These are phyloP conservation scores for Aspergillus mulundensis DNA, from an alignment of 495 filamentous ascomycete species.

Conservation along the genomic window DNA sequence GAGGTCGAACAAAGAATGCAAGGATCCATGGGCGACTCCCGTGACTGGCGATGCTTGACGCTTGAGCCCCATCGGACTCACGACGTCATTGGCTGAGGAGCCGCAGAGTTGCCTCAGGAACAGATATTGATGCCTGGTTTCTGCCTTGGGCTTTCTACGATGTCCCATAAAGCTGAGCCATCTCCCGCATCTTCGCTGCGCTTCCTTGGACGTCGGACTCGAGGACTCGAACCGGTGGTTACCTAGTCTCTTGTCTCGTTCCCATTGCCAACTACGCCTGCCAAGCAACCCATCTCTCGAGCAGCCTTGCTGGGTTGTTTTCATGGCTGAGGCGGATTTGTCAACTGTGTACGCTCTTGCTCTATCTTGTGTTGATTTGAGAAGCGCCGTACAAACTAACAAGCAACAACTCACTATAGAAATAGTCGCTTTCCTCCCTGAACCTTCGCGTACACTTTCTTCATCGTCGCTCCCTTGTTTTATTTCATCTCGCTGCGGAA, in stretches of 20 bases:
- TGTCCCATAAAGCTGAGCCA: conserved; percentile 13
- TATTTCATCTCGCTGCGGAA: conserved; percentile 7
- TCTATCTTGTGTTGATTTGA: conserved; percentile 1
- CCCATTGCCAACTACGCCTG: conserved; percentile 14
- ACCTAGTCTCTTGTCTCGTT: conserved; percentile 17
- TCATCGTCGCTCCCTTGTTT: conserved; percentile 15
- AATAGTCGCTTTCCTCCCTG: conserved; percentile 2
- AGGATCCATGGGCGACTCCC: conserved; percentile 16
- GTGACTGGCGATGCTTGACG: background rate
- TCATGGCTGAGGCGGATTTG: conserved; percentile 22
- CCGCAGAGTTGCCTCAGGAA: conserved; percentile 10
- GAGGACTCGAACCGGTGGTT: conserved; percentile 24
- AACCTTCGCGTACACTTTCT: background rate
- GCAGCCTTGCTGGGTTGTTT: conserved; percentile 9
- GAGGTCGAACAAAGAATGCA: background rate
- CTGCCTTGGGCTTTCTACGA: conserved; percentile 25
- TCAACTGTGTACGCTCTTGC: conserved; percentile 22
- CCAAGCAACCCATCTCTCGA: conserved; percentile 15
- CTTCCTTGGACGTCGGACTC: conserved; percentile 41
- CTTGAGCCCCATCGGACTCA: background rate
- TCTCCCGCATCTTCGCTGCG: conserved; percentile 19
- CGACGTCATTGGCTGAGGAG: background rate
- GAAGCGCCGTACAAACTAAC: conserved; percentile 5
- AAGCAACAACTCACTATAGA: conserved; percentile 1
- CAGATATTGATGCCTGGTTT: conserved; percentile 12